Conservation (phyloP, 805 yeast species). For the Blastobotrys chiropterorum region DNA sequence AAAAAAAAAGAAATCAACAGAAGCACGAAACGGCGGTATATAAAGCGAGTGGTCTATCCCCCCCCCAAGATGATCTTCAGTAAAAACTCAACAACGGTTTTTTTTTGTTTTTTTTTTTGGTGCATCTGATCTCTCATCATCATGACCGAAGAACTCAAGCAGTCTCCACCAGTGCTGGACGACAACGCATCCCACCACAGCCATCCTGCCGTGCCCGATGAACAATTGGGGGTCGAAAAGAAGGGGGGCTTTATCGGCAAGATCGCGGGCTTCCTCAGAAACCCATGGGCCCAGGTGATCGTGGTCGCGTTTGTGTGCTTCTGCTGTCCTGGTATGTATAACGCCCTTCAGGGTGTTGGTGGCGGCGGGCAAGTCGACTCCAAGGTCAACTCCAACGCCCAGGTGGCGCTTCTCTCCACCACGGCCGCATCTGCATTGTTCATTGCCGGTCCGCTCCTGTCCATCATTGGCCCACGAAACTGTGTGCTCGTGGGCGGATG, state of each 20-base stretch:
- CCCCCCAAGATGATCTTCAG: no score
- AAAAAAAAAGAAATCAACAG: not conserved
- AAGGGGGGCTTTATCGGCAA: slow-evolving; percentile 2
- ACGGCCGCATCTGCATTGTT: slow-evolving; percentile 26
- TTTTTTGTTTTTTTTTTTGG: no score
- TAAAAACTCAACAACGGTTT: no score
- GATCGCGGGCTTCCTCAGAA: not conserved
- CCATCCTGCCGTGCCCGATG: not conserved
- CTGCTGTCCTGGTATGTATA: slow-evolving; percentile 33
- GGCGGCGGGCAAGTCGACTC: slow-evolving; percentile 30
- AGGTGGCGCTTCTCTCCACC: slow-evolving; percentile 26
- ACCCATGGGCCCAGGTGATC: slow-evolving; percentile 25
- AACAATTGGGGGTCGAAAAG: not conserved
- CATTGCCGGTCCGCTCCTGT: slow-evolving; percentile 27
- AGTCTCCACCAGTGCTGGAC: not conserved
- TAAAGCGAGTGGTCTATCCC: not conserved
- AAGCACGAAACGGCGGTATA: not conserved
- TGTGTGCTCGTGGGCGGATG: slow-evolving; percentile 45
- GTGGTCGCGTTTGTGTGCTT: slow-evolving; percentile 27
- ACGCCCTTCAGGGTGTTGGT: slow-evolving; percentile 29
- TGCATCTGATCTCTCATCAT: not conserved
- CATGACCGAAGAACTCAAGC: not conserved
- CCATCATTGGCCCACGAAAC: slow-evolving; percentile 27
- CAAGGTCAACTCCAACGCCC: slow-evolving; percentile 26
- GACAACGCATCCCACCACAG: not conserved